Percentiles rank a stretch among this genome's conserved stretches.
These are phyloP conservation scores for Fusarium multiceps DNA, from an alignment of 2,329 filamentous ascomycete species.

Conservation along the genomic window DNA sequence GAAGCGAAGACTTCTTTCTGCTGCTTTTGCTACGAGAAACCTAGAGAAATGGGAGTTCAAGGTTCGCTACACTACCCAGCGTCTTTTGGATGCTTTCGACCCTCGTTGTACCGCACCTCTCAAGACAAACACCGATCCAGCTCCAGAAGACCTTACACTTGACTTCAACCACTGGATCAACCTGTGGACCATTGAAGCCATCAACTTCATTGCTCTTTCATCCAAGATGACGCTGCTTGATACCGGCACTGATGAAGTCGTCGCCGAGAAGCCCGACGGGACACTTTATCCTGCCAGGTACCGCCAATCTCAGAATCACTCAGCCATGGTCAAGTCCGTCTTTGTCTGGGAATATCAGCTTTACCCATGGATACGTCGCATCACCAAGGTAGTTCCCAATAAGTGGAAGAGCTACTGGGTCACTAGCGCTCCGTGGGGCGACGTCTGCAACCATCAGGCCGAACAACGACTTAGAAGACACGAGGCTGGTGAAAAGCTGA, in stretches of 20 bases:
- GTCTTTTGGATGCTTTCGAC: slow-evolving; percentile 59
- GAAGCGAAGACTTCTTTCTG: slow-evolving; percentile 62
- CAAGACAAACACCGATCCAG: slow-evolving; percentile 40
- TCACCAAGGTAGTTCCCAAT: slow-evolving; percentile 59
- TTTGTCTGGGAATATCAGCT: slow-evolving; percentile 63
- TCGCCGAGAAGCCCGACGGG: slow-evolving; percentile 58
- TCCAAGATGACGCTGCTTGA: slow-evolving; percentile 64
- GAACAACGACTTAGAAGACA: slow-evolving; percentile 38
- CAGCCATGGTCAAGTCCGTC: slow-evolving; percentile 60
- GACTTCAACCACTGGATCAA: slow-evolving; percentile 64
- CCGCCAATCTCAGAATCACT: slow-evolving; percentile 62
- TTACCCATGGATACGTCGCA: slow-evolving; percentile 59
- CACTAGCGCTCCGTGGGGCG: slow-evolving; percentile 55
- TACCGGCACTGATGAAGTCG: slow-evolving; percentile 57
- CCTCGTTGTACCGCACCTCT: slow-evolving; percentile 53
- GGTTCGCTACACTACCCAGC: slow-evolving; percentile 63
- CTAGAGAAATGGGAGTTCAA: slow-evolving; percentile 66
- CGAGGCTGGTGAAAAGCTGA: slow-evolving; percentile 62
- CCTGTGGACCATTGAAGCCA: slow-evolving; percentile 67
- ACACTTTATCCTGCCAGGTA: slow-evolving; percentile 58
- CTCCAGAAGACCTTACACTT: slow-evolving; percentile 56
- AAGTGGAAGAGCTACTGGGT: slow-evolving; percentile 47
- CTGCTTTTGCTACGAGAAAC: slow-evolving; percentile 64
- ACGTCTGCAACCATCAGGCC: slow-evolving; percentile 53
- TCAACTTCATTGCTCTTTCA: slow-evolving; percentile 65